These are phyloP conservation scores for Cercospora sp. DNA, from an alignment of 2,329 filamentous ascomycete species.

Conservation along the genomic window DNA sequence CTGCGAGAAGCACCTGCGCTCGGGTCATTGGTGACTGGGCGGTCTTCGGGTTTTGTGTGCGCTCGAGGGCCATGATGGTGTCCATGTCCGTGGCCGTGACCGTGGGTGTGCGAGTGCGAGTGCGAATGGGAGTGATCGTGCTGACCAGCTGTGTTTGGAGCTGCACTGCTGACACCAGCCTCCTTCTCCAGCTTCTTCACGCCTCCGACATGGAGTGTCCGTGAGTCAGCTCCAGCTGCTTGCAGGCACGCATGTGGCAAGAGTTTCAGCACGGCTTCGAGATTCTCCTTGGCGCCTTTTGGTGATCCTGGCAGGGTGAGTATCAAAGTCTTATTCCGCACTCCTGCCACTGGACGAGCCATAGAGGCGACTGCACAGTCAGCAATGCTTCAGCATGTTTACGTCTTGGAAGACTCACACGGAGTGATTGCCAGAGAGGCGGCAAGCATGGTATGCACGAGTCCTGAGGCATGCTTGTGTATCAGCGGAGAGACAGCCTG, in stretches of 20 bases:
- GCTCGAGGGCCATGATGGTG: constrained; percentile 65
- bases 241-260: constrained; percentile 93
- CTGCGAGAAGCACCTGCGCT: constrained; percentile 64
- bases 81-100: constrained; percentile 50
- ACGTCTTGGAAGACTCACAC: constrained; percentile 59
- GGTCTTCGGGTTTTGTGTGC: constrained; percentile 66
- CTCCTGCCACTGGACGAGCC: constrained; percentile 88
- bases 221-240: constrained; percentile 78
- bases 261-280: constrained; percentile 84
- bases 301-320: constrained; percentile 91
- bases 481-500: constrained; percentile 77
- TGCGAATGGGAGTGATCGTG: constrained; percentile 33
- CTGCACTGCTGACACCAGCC: constrained; percentile 55
- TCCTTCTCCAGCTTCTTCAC: constrained; percentile 81
- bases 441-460: constrained; percentile 94
- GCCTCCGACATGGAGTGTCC: constrained; percentile 75
- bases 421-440: constrained; percentile 83
- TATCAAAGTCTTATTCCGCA: constrained; percentile 77
- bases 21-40: constrained; percentile 60
- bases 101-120: background rate
- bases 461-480: constrained; percentile 80
- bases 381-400: constrained; percentile 23
- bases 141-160: constrained; percentile 29
- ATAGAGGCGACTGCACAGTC: constrained; percentile 78
- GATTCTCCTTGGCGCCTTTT: constrained; percentile 91